These are phyloP conservation scores for Apiospora kogelbergensis DNA, from an alignment of 2,329 filamentous ascomycete genomes.

Conservation along the genomic window DNA sequence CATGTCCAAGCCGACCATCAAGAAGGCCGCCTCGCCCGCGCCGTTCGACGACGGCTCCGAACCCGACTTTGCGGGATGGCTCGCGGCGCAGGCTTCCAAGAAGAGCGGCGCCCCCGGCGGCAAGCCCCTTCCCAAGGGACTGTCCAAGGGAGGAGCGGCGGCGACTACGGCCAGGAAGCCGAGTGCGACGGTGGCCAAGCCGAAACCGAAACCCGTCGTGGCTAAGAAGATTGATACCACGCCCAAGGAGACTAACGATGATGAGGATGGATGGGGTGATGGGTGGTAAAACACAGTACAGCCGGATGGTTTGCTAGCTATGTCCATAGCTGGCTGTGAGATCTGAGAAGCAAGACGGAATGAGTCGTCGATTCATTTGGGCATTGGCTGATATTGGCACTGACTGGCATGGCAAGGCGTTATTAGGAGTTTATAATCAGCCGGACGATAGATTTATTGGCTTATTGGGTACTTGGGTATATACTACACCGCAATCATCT, in stretches of 20 bases:
- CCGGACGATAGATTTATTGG: too few species aligned
- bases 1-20: constrained; percentile 28
- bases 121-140: constrained; percentile 79
- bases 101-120: constrained; percentile 38
- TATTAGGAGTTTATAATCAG: neutral
- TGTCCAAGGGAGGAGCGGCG: constrained; percentile 58
- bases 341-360: neutral
- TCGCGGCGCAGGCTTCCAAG: constrained; percentile 84
- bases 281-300: constrained; percentile 52
- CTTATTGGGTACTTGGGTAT: neutral
- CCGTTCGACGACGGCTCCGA: constrained; percentile 82
- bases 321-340: too few species aligned
- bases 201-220: constrained; percentile 41
- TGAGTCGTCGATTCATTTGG: too few species aligned
- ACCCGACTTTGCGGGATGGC: constrained; percentile 94
- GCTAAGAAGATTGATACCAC: constrained; percentile 69
- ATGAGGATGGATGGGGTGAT: constrained; percentile 65
- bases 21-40: constrained; percentile 37
- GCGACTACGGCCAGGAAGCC: constrained; percentile 33
- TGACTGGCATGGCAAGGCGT: constrained; percentile 7
- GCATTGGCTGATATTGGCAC: neutral
- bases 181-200: constrained; percentile 27
- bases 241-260: constrained; percentile 58
- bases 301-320: too few species aligned
- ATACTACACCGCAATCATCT: neutral